Evolutionary conservation across 1,284 basidiomycete genomes (phyloP).

Genomic region (Clitocybe nebularis): DNA sequence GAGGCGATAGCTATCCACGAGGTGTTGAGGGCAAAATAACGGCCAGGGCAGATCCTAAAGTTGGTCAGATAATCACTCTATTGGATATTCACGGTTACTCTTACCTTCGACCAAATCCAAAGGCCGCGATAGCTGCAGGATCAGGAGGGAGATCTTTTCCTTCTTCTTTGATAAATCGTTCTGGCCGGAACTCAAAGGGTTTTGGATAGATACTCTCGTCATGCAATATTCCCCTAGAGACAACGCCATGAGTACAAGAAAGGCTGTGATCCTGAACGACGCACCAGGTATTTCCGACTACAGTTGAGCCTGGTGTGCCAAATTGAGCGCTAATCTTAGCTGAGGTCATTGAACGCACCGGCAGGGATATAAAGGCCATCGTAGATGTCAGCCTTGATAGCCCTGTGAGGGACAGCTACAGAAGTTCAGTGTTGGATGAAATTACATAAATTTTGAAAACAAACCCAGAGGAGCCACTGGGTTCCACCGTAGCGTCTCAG

Average conservation of each 20-base stretch:
- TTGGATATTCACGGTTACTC: background rate
- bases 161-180: conserved; percentile 9
- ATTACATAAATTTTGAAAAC: background rate
- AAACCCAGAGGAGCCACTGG: background rate
- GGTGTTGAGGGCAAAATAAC: conserved; percentile 14
- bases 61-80: background rate
- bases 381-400: background rate
- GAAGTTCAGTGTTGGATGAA: background rate
- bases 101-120: conserved; percentile 14
- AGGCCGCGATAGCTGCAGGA: background rate
- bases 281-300: background rate
- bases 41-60: conserved; percentile 17
- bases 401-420: background rate
- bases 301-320: background rate
- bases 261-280: background rate
- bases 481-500: conserved; percentile 2
- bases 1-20: conserved; percentile 15
- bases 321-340: too few species aligned
- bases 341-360: background rate
- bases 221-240: conserved; percentile 11
- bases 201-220: conserved; percentile 12
- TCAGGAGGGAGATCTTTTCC: conserved; percentile 1
- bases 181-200: conserved; percentile 13
- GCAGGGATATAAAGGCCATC: conserved; percentile 2
- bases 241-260: background rate